phyloP scores from a whole-genome alignment of 2,329 filamentous ascomycete genomes.

The Trichoderma asperellum region DNA sequence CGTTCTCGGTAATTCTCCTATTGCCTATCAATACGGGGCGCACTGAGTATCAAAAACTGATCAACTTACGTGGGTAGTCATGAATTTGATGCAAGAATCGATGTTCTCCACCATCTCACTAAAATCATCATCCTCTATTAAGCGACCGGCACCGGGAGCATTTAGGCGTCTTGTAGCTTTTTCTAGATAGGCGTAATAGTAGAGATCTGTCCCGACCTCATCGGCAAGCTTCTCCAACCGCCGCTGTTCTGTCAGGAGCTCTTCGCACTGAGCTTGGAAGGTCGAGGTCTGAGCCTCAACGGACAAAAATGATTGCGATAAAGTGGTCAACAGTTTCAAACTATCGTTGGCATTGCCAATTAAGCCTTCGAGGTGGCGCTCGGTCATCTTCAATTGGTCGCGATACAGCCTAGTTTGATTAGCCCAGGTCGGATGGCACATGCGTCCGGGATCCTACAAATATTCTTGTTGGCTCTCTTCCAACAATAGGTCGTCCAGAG shows the following conservation, averaged over 20 bases:
- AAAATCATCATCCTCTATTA: constrained; percentile 84
- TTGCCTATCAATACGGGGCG: not conserved
- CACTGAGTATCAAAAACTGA: not conserved
- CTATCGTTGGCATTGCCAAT: constrained; percentile 77
- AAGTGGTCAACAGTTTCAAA: constrained; percentile 72
- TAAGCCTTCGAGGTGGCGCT: constrained; percentile 79
- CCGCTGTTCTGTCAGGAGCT: constrained; percentile 79
- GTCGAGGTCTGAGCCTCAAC: constrained; percentile 91
- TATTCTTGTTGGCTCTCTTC: constrained; percentile 86
- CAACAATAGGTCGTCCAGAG: constrained; percentile 68
- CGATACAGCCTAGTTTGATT: constrained; percentile 66
- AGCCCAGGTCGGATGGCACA: constrained; percentile 32
- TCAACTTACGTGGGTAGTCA: constrained; percentile 75
- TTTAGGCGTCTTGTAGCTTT: constrained; percentile 88
- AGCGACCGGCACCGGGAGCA: constrained; percentile 82
- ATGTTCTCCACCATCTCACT: constrained; percentile 85
- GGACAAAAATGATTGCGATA: constrained; percentile 83
- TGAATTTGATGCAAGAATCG: constrained; percentile 90
- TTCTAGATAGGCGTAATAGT: constrained; percentile 93
- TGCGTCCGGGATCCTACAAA: constrained; percentile 56
- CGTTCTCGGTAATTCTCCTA: constrained; percentile 84
- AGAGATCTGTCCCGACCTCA: constrained; percentile 84
- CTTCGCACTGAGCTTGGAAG: constrained; percentile 91
- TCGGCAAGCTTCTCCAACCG: constrained; percentile 78
- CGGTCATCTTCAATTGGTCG: constrained; percentile 79